Evolutionary conservation across 371 early-diverging fungal genomes (phyloP), one percentile per base, ranked within the genome.

Genomic region (Mortierella sp.): DNA sequence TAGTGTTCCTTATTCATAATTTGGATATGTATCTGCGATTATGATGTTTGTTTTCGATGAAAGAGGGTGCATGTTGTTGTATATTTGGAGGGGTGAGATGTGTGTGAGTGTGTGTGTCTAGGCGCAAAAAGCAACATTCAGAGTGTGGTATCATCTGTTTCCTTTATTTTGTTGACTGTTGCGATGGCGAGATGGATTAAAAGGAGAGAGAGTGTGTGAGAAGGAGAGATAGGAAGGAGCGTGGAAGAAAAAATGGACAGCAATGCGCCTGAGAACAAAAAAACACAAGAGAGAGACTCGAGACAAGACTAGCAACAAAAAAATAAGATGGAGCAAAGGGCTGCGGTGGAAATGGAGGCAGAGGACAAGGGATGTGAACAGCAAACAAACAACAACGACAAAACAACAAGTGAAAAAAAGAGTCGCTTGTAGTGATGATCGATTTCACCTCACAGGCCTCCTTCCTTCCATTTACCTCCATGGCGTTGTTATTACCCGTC

Each of bases 211-310:
- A 4, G 12, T 16, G 35, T n/a, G 8, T 41, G 71, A n/a, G 6
- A 46, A n/a, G 51, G 32, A 32, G 10, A 72, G 16, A 32, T 16
- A 27, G 74, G 27, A 46, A 41, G 18, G 18, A 72, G 14, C 55
- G 29, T 43, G 73, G 41, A 58, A 38, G 18, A 44, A 43, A 56
- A 44, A 16, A 27, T 38, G 72, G 49, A 72, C 72, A 72, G 72
- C 44, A 8, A 46, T 21, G 48, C 48, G 72, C 72, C 72, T 72
- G 46, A 48, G 44, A 74, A 58, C 24, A 74, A 74, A 44, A 44
- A 11, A 35, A 12, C 41, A 43, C 43, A n/a, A 48, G 43, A 46
- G 46, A 43, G 27, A 71, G 41, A 41, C 41, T 41, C 12, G 27
- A 21, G n/a, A 44, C 38, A 7, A 12, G 70, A 43, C 16, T 7